Percentiles rank a stretch among this genome's conserved stretches.
Evolutionary conservation across 768 basidiomycete species (phyloP).

Genomic region (Hygrocybe coccinea): DNA sequence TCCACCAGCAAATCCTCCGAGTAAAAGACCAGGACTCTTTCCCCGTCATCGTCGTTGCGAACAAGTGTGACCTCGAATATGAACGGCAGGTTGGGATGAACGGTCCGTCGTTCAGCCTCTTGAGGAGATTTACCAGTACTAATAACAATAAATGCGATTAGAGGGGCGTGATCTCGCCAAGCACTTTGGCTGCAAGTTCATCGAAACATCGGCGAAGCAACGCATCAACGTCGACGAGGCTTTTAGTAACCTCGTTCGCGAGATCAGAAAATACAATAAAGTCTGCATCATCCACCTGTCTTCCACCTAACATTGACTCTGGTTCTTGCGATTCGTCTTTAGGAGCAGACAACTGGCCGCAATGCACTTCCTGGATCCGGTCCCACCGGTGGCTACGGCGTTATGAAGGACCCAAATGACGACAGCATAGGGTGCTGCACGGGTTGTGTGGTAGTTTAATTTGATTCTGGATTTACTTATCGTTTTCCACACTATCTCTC

Average conservation of each 20-base stretch:
- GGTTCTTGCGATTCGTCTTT: not conserved
- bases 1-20: slow-evolving; percentile 93
- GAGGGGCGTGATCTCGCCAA: slow-evolving; percentile 98
- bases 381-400: not conserved
- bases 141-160: slow-evolving; percentile 27
- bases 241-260: slow-evolving; percentile 87
- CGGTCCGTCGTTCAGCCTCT: slow-evolving; percentile 41
- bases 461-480: slow-evolving; percentile 11
- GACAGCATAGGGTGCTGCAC: slow-evolving; percentile 2
- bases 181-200: slow-evolving; percentile 89
- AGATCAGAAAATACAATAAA: slow-evolving; percentile 93
- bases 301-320: not conserved
- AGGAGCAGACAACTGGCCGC: not conserved
- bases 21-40: slow-evolving; percentile 96
- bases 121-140: not conserved
- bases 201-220: slow-evolving; percentile 95
- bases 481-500: slow-evolving; percentile 13
- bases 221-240: slow-evolving; percentile 96
- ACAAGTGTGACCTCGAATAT: slow-evolving; percentile 94
- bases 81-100: slow-evolving; percentile 96
- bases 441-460: slow-evolving; percentile 39
- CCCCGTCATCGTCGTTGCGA: slow-evolving; percentile 94
- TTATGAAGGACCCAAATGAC: not conserved
- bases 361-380: not conserved
- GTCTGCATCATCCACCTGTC: slow-evolving; percentile 32